A percentile compares a stretch with the other conserved stretches of the same genome.
Evolutionary conservation across 768 basidiomycete genomes (phyloP).

Genomic region (Lanmaoa pseudosensibilis): DNA sequence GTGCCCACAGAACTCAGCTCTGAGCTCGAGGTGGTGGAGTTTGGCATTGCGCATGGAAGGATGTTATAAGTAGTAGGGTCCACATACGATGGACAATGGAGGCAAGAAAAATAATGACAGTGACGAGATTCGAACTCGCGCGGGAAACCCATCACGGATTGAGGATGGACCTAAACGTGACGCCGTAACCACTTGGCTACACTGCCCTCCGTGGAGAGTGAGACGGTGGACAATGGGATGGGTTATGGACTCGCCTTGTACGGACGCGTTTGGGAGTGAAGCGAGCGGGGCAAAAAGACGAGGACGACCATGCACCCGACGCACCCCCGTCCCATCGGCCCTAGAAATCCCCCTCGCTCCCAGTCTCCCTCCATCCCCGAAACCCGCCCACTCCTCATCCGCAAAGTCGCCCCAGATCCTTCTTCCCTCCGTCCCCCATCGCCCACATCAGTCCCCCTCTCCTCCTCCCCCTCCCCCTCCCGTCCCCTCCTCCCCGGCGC

Average conservation of each 20-base stretch:
- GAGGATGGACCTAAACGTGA: constrained; percentile 50
- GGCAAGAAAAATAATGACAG: constrained; percentile 40
- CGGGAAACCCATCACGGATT: constrained; percentile 58
- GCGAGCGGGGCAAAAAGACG: neutral
- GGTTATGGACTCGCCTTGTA: neutral
- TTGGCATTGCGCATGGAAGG: constrained; percentile 15
- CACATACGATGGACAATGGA: constrained; percentile 15
- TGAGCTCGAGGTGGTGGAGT: neutral
- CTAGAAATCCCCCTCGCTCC: constrained; percentile 44
- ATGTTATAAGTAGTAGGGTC: constrained; percentile 1
- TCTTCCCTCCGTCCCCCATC: constrained; percentile 30
- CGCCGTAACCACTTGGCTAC: constrained; percentile 63
- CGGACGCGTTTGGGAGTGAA: constrained; percentile 8
- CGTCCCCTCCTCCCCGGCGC: constrained; percentile 34
- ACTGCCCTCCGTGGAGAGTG: constrained; percentile 39
- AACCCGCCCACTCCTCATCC: constrained; percentile 42
- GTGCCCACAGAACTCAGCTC: constrained; percentile 7
- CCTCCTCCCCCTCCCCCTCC: constrained; percentile 34
- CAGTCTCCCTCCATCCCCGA: constrained; percentile 43
- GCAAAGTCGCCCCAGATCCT: constrained; percentile 36
- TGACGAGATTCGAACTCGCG: constrained; percentile 63
- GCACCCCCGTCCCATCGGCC: constrained; percentile 50
- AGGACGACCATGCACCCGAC: constrained; percentile 28
- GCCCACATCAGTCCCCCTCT: constrained; percentile 27
- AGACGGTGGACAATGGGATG: neutral